phyloP scores from a whole-genome alignment of 73 alveolate species.

The Paramecium pentaurelia region DNA sequence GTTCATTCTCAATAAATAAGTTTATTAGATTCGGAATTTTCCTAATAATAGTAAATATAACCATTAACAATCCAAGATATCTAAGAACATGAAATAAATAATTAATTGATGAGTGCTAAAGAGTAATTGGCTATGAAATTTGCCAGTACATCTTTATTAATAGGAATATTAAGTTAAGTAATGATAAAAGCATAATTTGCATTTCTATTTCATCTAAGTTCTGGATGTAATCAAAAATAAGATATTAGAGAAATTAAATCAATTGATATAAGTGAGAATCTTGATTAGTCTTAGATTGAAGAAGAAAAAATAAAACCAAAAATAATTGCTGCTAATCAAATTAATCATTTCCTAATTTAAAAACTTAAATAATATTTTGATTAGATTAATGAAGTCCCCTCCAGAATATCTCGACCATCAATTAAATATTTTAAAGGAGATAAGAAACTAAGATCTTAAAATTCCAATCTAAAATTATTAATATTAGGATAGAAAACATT shows the following conservation, averaged over 20 bases:
- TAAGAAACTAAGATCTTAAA: not conserved
- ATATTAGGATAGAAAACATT: not conserved
- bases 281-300: not conserved
- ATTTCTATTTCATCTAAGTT: not conserved
- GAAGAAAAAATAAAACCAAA: not conserved
- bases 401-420: not conserved
- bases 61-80: not conserved
- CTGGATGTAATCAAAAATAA: not conserved
- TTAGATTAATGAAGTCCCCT: not conserved
- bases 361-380: not conserved
- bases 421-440: not conserved
- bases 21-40: not conserved
- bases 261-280: not conserved
- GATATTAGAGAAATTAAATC: not conserved
- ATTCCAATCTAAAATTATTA: not conserved
- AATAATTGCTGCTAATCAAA: not conserved
- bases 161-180: not conserved
- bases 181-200: not conserved
- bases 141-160: not conserved
- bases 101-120: not conserved
- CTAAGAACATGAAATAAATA: not conserved
- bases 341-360: not conserved
- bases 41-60: not conserved
- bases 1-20: not conserved
- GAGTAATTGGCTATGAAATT: not conserved